Evolutionary conservation across 768 basidiomycete genomes (phyloP).

Genomic region (Psilocybe cubensis): DNA sequence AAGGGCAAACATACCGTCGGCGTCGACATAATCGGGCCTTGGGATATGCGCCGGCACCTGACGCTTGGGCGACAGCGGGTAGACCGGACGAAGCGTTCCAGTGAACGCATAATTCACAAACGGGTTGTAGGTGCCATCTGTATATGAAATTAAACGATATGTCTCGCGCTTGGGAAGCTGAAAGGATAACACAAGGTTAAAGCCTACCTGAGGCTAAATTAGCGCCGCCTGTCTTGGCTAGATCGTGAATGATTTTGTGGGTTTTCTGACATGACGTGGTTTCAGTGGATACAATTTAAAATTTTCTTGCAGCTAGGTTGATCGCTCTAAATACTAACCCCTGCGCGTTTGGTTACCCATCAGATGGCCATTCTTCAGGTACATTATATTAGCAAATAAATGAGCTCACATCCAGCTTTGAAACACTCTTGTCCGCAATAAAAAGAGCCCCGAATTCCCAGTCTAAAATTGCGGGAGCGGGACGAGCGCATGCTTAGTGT

Average conservation of each 20-base stretch:
- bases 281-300: slow-evolving; percentile 6
- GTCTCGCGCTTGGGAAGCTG: no score
- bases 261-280: slow-evolving; percentile 58
- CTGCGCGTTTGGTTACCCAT: slow-evolving; percentile 25
- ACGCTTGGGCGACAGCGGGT: slow-evolving; percentile 85
- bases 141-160: slow-evolving; percentile 1
- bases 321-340: slow-evolving; percentile 35
- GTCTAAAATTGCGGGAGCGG: slow-evolving; percentile 43
- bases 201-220: slow-evolving; percentile 18
- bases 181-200: no score
- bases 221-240: slow-evolving; percentile 44
- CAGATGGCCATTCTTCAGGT: slow-evolving; percentile 12
- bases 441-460: slow-evolving; percentile 82
- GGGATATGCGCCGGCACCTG: slow-evolving; percentile 82
- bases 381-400: slow-evolving; percentile 14
- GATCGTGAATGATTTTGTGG: slow-evolving; percentile 77
- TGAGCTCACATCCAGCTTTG: slow-evolving; percentile 85
- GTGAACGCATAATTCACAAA: slow-evolving; percentile 80
- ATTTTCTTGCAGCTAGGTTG: slow-evolving; percentile 1
- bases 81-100: slow-evolving; percentile 78
- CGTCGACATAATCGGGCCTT: slow-evolving; percentile 84
- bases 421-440: slow-evolving; percentile 98
- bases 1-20: slow-evolving; percentile 32
- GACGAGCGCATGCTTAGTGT: slow-evolving; percentile 11
- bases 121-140: slow-evolving; percentile 81